Conservation (phyloP, 1,284 basidiomycete genomes). For the Puccinia triticina region DNA sequence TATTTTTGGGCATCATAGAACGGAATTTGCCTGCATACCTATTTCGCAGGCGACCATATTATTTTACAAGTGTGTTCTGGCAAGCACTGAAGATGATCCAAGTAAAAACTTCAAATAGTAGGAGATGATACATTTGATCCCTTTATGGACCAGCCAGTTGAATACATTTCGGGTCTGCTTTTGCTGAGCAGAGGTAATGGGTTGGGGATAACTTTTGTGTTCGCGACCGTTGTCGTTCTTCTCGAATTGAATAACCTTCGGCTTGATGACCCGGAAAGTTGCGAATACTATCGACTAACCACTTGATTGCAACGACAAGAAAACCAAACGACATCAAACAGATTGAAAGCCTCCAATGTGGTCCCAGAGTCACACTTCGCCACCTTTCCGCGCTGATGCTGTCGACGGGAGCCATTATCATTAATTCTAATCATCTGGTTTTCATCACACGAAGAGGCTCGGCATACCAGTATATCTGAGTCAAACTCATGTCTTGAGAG, state of each 20-base stretch:
- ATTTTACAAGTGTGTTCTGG: too few species aligned
- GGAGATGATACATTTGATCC: too few species aligned
- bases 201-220: neutral
- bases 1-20: too few species aligned
- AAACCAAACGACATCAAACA: slow-evolving; percentile 16
- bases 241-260: slow-evolving; percentile 21
- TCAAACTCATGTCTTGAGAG: slow-evolving; percentile 1
- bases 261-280: neutral
- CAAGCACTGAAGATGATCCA: too few species aligned
- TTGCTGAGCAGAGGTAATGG: neutral
- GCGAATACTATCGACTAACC: slow-evolving; percentile 15
- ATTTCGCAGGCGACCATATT: too few species aligned
- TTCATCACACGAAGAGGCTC: neutral
- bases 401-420: neutral
- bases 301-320: slow-evolving; percentile 15
- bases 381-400: slow-evolving; percentile 25
- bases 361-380: neutral
- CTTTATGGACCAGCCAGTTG: neutral
- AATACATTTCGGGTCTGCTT: neutral
- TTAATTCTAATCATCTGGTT: neutral
- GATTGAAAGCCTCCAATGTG: slow-evolving; percentile 10
- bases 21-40: too few species aligned
- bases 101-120: too few species aligned
- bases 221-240: neutral
- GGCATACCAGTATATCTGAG: slow-evolving; percentile 21